A percentile compares a stretch with the other conserved stretches of the same genome.
Evolutionary conservation across 805 yeast genomes (phyloP).

Genomic region (Lachancea nothofagi): DNA sequence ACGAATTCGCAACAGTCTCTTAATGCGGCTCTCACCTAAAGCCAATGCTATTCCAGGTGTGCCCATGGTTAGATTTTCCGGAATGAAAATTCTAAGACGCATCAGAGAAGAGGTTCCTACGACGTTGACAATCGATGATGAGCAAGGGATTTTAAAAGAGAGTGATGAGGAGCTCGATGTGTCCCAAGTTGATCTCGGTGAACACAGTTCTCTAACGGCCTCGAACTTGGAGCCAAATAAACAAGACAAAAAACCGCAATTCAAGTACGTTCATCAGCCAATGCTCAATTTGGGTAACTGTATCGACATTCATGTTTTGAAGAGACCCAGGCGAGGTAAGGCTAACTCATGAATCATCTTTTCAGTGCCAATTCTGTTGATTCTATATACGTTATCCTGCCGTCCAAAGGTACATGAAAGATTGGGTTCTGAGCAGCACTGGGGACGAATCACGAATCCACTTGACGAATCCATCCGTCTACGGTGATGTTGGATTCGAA

Average conservation of each 20-base stretch:
- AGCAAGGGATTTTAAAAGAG: conserved; percentile 6
- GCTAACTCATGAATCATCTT: neutral
- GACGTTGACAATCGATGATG: neutral
- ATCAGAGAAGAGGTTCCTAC: conserved; percentile 5
- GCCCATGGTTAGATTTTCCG: conserved; percentile 3
- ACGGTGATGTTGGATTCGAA: too few relatives aligned
- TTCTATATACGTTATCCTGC: too few relatives aligned
- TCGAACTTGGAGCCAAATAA: neutral
- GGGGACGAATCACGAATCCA: too few relatives aligned
- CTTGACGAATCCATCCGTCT: too few relatives aligned
- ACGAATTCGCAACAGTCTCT: conserved; percentile 23
- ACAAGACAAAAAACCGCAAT: conserved; percentile 22
- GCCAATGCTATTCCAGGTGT: conserved; percentile 1
- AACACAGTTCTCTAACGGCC: neutral
- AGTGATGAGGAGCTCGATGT: conserved; percentile 9
- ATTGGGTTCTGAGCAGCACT: too few relatives aligned
- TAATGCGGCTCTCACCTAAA: conserved; percentile 12
- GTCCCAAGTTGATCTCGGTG: neutral
- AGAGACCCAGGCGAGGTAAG: conserved; percentile 26
- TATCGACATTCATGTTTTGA: conserved; percentile 27
- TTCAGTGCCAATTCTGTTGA: neutral
- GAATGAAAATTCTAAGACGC: conserved; percentile 7
- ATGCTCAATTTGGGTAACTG: conserved; percentile 24
- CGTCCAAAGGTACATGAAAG: neutral
- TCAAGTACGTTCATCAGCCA: conserved; percentile 21